Conservation (phyloP, 352 stramenopile species). For the Phytophthora kernoviae region DNA sequence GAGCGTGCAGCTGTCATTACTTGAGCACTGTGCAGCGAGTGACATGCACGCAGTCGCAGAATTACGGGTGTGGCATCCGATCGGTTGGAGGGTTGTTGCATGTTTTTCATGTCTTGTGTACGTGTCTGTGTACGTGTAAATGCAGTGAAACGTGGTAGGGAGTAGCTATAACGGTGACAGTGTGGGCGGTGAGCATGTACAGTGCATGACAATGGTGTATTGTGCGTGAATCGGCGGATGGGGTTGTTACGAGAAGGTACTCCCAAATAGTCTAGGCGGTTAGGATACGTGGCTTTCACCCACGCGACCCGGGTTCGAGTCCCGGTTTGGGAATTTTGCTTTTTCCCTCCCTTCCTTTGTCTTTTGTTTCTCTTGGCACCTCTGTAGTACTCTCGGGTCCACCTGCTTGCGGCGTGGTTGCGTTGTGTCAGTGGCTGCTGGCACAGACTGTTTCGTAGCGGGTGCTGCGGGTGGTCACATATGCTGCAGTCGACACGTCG, state of each 20-base stretch:
- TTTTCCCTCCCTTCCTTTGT: background rate
- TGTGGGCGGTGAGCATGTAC: background rate
- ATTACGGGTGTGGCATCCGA: no score
- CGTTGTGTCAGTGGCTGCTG: background rate
- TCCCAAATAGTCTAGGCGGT: background rate
- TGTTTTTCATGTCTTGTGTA: no score
- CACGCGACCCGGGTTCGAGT: conserved; percentile 27
- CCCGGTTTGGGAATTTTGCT: conserved; percentile 22
- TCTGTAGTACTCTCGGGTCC: background rate
- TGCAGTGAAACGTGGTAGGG: background rate
- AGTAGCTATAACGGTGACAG: background rate
- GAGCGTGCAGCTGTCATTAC: no score
- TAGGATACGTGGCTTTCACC: conserved; percentile 25
- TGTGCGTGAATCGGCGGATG: background rate
- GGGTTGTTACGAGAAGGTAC: background rate
- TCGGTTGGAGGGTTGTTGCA: no score
- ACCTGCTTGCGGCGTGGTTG: background rate
- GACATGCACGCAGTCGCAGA: no score
- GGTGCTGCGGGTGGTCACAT: no score
- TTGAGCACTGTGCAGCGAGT: no score
- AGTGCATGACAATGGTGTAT: background rate
- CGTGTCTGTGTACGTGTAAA: background rate
- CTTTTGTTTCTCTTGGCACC: background rate
- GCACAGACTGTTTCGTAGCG: no score
- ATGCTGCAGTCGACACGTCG: no score